These are phyloP conservation scores for Zymoseptoria tritici DNA, from an alignment of 2,329 filamentous ascomycete species.

Conservation along the genomic window DNA sequence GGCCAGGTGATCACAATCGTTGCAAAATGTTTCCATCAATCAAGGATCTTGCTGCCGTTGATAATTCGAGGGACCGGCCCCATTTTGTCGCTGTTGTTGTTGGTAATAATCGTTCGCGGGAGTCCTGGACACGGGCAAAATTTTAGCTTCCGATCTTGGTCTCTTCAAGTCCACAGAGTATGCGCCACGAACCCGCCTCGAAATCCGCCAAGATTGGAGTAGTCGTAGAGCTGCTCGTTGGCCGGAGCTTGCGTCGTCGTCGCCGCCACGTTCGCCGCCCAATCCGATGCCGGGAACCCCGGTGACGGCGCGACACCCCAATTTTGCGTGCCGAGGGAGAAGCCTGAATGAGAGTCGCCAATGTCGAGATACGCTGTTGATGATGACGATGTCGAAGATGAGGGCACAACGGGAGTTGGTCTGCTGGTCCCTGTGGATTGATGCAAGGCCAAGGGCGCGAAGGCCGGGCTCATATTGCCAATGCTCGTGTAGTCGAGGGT, in stretches of 20 bases:
- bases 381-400: conserved; percentile 23
- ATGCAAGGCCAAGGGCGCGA: conserved; percentile 40
- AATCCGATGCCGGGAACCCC: conserved; percentile 21
- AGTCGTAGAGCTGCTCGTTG: conserved; percentile 33
- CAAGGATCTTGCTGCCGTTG: conserved; percentile 1
- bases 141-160: conserved; percentile 19
- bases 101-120: conserved; percentile 9
- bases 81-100: neutral
- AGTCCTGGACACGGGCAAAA: conserved; percentile 20
- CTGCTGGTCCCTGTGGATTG: conserved; percentile 27
- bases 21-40: neutral
- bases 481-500: conserved; percentile 27
- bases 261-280: neutral
- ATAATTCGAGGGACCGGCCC: conserved; percentile 15
- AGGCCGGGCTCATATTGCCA: conserved; percentile 43
- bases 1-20: neutral
- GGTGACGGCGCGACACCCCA: conserved; percentile 30
- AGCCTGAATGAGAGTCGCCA: conserved; percentile 26
- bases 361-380: conserved; percentile 37
- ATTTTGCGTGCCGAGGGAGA: conserved; percentile 24
- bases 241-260: conserved; percentile 21
- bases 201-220: conserved; percentile 21
- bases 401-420: conserved; percentile 17
- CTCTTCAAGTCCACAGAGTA: conserved; percentile 28
- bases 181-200: conserved; percentile 30